Conservation (phyloP, 2,329 filamentous ascomycete genomes). For the Xylariaceae sp. region DNA sequence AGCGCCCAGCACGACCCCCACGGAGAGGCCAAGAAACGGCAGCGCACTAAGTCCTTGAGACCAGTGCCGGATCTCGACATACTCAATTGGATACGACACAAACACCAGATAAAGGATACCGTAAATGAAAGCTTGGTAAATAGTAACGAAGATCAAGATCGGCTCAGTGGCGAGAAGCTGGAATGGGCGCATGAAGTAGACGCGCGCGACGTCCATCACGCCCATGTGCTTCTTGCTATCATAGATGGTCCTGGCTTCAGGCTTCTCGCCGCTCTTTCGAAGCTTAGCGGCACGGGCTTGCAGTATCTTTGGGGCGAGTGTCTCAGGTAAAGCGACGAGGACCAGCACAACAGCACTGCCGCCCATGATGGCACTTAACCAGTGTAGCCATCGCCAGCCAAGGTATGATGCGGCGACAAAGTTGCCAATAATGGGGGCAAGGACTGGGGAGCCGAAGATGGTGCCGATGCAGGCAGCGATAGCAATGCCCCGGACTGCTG, state of each 20-base stretch:
- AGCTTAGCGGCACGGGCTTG: conserved; percentile 26
- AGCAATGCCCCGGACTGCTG: conserved; percentile 34
- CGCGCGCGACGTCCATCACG: conserved; percentile 9
- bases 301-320: conserved; percentile 22
- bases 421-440: conserved; percentile 17
- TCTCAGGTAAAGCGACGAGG: conserved; percentile 12
- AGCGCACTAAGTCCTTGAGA: conserved; percentile 40
- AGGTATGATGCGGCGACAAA: conserved; percentile 16
- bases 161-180: conserved; percentile 45
- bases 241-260: conserved; percentile 8
- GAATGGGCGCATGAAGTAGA: conserved; percentile 18
- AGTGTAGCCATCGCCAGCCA: conserved; percentile 14
- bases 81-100: conserved; percentile 47
- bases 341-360: conserved; percentile 11
- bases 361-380: conserved; percentile 34
- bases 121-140: conserved; percentile 46
- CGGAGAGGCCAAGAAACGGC: conserved; percentile 44
- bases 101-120: conserved; percentile 45
- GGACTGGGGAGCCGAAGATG: conserved; percentile 14
- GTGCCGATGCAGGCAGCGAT: conserved; percentile 35
- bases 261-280: conserved; percentile 13
- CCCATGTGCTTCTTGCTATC: conserved; percentile 7
- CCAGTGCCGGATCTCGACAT: conserved; percentile 41
- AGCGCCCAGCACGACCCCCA: conserved; percentile 37
- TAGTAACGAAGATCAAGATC: conserved; percentile 43